Conservation (phyloP, 805 yeast species). For the Candida xyloterini region DNA sequence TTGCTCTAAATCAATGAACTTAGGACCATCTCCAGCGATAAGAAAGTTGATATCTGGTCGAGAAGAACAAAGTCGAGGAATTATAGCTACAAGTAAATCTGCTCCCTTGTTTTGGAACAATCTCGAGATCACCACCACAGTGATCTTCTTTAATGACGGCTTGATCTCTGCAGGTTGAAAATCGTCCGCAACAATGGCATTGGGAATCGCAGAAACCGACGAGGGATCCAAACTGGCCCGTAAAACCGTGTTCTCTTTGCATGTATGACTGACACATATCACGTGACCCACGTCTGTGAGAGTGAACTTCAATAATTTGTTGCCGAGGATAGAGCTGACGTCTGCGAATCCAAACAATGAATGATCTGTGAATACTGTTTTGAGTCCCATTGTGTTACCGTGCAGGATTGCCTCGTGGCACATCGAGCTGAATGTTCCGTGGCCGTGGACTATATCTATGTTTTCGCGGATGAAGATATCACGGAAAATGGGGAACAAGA, state of each 20-base stretch:
- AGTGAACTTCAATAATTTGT: constrained; percentile 80
- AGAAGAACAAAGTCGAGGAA: constrained; percentile 73
- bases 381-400: constrained; percentile 87
- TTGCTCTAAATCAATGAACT: constrained; percentile 88
- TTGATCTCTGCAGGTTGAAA: constrained; percentile 50
- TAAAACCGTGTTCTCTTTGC: constrained; percentile 92
- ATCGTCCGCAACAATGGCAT: constrained; percentile 86
- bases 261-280: constrained; percentile 94
- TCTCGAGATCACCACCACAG: constrained; percentile 88
- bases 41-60: constrained; percentile 69
- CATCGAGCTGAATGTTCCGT: constrained; percentile 81
- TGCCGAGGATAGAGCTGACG: constrained; percentile 77
- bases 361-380: constrained; percentile 93
- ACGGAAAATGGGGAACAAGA: constrained; percentile 80
- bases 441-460: constrained; percentile 91
- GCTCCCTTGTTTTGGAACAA: constrained; percentile 96
- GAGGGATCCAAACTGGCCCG: constrained; percentile 80
- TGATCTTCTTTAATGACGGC: constrained; percentile 45
- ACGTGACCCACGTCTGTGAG: constrained; percentile 85
- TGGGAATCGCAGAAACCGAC: constrained; percentile 86
- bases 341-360: constrained; percentile 93
- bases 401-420: constrained; percentile 93
- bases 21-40: constrained; percentile 97
- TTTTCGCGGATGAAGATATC: constrained; percentile 82
- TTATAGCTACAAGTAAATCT: constrained; percentile 76